Base-by-base conservation (phyloP, 176 grass and related monocot genomes). In the Aegilops bicornis region DNA sequence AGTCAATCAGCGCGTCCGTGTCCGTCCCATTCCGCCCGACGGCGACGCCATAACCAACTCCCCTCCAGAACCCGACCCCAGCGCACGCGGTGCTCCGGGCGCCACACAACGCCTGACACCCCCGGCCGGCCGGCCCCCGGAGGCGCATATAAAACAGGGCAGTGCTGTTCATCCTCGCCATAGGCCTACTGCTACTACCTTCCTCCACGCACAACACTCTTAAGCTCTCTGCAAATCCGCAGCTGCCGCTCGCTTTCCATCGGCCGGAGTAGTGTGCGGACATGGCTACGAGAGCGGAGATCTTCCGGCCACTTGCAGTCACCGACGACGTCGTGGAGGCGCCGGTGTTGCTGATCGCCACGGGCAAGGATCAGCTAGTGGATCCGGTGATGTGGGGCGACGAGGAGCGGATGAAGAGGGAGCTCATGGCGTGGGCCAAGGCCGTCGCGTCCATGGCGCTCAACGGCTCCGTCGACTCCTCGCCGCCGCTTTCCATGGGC, bases 351-450 rank as follows among this genome's bases (percentile, higher is more conserved):
- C 87, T 76, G 68, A 6, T 6, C 6, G 17, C 78, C 16, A 35
- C 78, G 1, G 45, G 80, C 2, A 62, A 23, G 43, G 77, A 62
- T 20, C 35, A 30, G 40, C 68, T 52, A 9, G 48, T 95, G 65
- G 88, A 95, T 39, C 82, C 80, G 30, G 29, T 64, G 52, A 64
- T 91, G 10, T 95, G 82, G 87, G 39, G 61, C 32, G 82, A 95
- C 58, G 82, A 95, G 73, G 62, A 92, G 82, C 71, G 82, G 83
- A 80, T 95, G 92, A 92, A 95, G 82, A 82, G 69, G 67, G 88
- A 92, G 82, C 81, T 92, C 37, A 30, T 95, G 27, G 87, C 74
- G 5, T 95, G 90, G 93, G 90, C 90, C 12, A 94, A 91, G 89
- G 87, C 90, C 20, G 90, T 95, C 10, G 93, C 85, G 5, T 87